Conservation (phyloP, 2,329 filamentous ascomycete species). For the Magnaporthiopsis poae region DNA sequence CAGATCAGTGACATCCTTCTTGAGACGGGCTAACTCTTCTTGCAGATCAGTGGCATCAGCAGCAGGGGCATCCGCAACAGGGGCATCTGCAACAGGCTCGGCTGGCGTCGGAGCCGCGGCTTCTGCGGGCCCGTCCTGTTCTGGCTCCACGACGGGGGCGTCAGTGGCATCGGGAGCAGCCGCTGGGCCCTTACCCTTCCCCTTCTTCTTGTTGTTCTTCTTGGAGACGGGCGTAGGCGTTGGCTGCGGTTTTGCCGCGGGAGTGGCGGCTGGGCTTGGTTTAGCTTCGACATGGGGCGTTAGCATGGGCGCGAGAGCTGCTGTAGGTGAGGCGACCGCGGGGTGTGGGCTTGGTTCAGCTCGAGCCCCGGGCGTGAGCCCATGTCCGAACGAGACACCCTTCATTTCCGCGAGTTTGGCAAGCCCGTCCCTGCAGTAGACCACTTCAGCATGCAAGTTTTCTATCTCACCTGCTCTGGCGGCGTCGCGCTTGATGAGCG, state of each 20-base stretch:
- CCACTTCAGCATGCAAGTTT: background rate
- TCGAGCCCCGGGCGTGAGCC: too few relatives aligned
- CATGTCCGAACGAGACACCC: too few relatives aligned
- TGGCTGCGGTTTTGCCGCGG: constrained; percentile 15
- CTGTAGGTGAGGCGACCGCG: too few relatives aligned
- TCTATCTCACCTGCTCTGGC: background rate
- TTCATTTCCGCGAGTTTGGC: too few relatives aligned
- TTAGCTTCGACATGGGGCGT: background rate
- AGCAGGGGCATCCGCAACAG: constrained; percentile 6
- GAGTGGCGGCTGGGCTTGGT: constrained; percentile 8
- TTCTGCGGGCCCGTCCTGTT: constrained; percentile 18
- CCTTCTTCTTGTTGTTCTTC: constrained; percentile 77
- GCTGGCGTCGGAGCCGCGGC: constrained; percentile 21
- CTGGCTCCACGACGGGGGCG: constrained; percentile 12
- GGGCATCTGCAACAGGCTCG: constrained; percentile 18
- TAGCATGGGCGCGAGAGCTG: background rate
- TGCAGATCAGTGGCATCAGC: constrained; percentile 25
- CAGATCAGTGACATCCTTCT: constrained; percentile 32
- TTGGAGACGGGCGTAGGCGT: constrained; percentile 21
- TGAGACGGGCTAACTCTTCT: constrained; percentile 40
- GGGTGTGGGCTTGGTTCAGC: too few relatives aligned
- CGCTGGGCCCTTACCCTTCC: constrained; percentile 34
- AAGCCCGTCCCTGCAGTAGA: background rate
- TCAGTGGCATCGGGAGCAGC: constrained; percentile 20
- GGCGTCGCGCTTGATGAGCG: constrained; percentile 4